These are phyloP conservation scores for Hypoxylon sp. DNA, from an alignment of 2,329 filamentous ascomycete genomes.

Conservation along the genomic window DNA sequence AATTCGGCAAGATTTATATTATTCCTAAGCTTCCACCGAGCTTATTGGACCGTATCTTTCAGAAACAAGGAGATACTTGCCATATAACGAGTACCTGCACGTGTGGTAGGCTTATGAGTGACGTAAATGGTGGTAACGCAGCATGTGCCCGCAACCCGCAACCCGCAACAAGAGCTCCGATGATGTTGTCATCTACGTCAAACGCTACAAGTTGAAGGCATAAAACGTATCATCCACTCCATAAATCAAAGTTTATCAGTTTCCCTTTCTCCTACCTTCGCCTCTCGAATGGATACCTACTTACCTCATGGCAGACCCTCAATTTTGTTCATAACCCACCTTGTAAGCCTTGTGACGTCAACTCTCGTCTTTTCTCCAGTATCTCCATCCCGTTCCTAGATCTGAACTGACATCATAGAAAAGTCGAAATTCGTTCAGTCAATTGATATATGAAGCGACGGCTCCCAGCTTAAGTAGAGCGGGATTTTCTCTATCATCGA, in stretches of 20 bases:
- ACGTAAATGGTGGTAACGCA: constrained; percentile 8
- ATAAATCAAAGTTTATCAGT: constrained; percentile 24
- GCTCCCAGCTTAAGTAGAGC: not conserved
- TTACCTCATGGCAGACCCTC: constrained; percentile 7
- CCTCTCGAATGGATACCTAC: not conserved
- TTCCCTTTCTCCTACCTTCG: constrained; percentile 5
- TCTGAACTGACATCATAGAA: constrained; percentile 36
- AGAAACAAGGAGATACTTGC: too few species aligned
- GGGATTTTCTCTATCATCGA: not conserved
- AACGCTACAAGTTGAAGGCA: not conserved
- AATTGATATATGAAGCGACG: constrained; percentile 28
- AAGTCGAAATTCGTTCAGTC: not conserved
- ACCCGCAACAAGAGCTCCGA: constrained; percentile 41
- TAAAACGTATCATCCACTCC: constrained; percentile 5
- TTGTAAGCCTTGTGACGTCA: constrained; percentile 41
- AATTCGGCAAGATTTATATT: too few species aligned
- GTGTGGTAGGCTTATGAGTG: not conserved
- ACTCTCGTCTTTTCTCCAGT: not conserved
- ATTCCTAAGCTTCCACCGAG: too few species aligned
- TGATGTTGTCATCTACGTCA: constrained; percentile 37
- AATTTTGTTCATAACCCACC: constrained; percentile 6
- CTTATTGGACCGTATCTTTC: too few species aligned
- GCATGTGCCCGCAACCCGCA: constrained; percentile 7
- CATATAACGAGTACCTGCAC: too few species aligned
- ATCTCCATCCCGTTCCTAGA: constrained; percentile 14